Evolutionary conservation across 2,329 filamentous ascomycete species (phyloP), one percentile per base, ranked within the genome.

Genomic region (Phaeosphaeriaceae sp.): DNA sequence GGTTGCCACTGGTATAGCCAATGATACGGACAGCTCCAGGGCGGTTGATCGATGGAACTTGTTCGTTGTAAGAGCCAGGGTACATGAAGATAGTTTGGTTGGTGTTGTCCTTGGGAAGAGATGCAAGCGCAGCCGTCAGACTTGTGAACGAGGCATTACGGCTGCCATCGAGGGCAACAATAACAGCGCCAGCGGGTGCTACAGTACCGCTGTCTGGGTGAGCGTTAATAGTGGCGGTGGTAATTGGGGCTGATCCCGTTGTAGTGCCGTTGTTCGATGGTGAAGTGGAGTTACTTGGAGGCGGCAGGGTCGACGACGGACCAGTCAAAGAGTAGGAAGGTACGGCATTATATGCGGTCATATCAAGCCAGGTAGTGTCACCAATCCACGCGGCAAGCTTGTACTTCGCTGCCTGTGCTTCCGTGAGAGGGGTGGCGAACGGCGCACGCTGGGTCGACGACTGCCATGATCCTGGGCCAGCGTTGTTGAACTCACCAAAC

Each of bases 61-160:
- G 86, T 68, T 88, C 85, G 2, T 74, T 76, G 77, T 88, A 88
- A 27, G 83, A 85, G 11, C 86, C 86, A 3, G 81, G 69, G 61
- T 84, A 73, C 69, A 89, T 82, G 76, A 89, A 89, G 72, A 89
- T 85, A 61, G 82, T 84, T 56, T 86, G 84, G 1, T 78, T 78
- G 0, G 73, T 67, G 24, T 66, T 66, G 20, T 78, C 76, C 2
- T 66, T 69, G 0, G 76, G 76, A 7, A 78, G 62, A n/a, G 74
- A 74, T 5, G 74, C 71, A 24, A 78, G 65, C 15, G 76, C 76
- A 47, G 72, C 70, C 6, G 75, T 78, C 49, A 78, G 51, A 25
- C 70, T 78, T 42, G 68, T 68, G 59, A 70, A 78, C 0, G 72
- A 62, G 3, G 70, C 75, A 45, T 72, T 66, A 22, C 72, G 57